Evolutionary conservation across 179 eudicot genomes (phyloP).

Genomic region (Sideroxylon spinosum): DNA sequence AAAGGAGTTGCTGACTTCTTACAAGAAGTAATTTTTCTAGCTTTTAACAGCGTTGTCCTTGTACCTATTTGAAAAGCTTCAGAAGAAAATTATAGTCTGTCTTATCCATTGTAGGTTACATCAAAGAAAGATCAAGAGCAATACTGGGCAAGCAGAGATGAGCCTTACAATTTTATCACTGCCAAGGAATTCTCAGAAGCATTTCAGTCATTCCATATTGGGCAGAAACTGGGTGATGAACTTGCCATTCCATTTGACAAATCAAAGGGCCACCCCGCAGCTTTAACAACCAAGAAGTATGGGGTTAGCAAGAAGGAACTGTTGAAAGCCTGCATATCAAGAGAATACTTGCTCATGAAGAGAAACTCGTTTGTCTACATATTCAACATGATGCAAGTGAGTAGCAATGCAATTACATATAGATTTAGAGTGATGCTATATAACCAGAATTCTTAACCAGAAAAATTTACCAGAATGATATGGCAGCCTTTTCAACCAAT

Average conservation of each 20-base stretch:
- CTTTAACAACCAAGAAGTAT: slow-evolving; percentile 53
- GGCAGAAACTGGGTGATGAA: slow-evolving; percentile 35
- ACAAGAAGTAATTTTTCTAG: slow-evolving; percentile 36
- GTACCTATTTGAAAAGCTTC: no score
- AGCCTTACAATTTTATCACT: slow-evolving; percentile 35
- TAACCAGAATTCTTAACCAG: no score
- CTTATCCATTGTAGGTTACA: slow-evolving; percentile 40
- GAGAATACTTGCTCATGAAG: no score
- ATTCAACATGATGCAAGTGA: no score
- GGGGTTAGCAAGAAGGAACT: slow-evolving; percentile 52
- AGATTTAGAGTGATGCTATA: no score
- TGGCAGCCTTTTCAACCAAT: no score
- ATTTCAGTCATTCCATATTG: slow-evolving; percentile 50
- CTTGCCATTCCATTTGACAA: slow-evolving; percentile 56
- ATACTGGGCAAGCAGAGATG: slow-evolving; percentile 41
- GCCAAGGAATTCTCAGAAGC: slow-evolving; percentile 43
- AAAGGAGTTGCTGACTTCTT: slow-evolving; percentile 51
- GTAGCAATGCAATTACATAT: no score
- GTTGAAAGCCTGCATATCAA: no score
- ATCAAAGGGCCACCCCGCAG: slow-evolving; percentile 59
- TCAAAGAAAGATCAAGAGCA: slow-evolving; percentile 61
- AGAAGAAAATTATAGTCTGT: no score
- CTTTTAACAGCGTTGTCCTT: no score
- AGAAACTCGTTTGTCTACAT: no score
- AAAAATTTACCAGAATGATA: no score